Percentiles rank a stretch among this genome's conserved stretches.
These are phyloP conservation scores for Coprinopsis marcescibilis DNA, from an alignment of 768 basidiomycete species.

Conservation along the genomic window DNA sequence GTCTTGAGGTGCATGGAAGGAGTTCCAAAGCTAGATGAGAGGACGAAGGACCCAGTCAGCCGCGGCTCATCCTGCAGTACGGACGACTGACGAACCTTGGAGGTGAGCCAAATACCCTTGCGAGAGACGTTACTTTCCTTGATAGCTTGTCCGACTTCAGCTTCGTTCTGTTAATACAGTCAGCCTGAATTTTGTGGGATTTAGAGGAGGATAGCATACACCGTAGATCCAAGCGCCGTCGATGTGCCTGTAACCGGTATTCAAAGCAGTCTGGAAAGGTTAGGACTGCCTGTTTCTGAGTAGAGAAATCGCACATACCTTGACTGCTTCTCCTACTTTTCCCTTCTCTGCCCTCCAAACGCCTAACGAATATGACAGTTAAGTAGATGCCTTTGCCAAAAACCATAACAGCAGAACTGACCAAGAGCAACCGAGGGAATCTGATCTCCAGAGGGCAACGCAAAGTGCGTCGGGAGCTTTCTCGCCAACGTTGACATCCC, in stretches of 20 bases:
- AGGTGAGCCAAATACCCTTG: slow-evolving; percentile 65
- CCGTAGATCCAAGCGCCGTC: slow-evolving; percentile 70
- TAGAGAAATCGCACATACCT: slow-evolving; percentile 26
- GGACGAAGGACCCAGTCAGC: not conserved
- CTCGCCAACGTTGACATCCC: slow-evolving; percentile 9
- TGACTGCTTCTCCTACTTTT: slow-evolving; percentile 66
- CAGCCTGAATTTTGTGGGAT: not conserved
- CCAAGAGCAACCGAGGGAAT: slow-evolving; percentile 61
- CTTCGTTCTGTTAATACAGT: slow-evolving; percentile 48
- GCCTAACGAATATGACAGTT: slow-evolving; percentile 29
- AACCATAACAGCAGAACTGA: slow-evolving; percentile 2
- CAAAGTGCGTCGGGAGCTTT: slow-evolving; percentile 42
- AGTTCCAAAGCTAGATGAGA: slow-evolving; percentile 63
- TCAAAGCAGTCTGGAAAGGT: slow-evolving; percentile 42
- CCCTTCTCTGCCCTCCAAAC: slow-evolving; percentile 54
- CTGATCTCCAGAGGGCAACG: slow-evolving; percentile 59
- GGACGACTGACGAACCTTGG: slow-evolving; percentile 33
- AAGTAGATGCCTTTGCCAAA: not conserved
- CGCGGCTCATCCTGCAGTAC: no score
- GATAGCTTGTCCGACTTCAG: slow-evolving; percentile 60
- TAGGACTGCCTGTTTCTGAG: not conserved
- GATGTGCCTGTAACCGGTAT: slow-evolving; percentile 64
- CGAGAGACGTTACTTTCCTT: slow-evolving; percentile 55
- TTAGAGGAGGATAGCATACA: slow-evolving; percentile 27
- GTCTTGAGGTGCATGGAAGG: slow-evolving; percentile 68